Evolutionary conservation across 768 basidiomycete genomes (phyloP).

Genomic region (Tylopilus rubrobrunneus): DNA sequence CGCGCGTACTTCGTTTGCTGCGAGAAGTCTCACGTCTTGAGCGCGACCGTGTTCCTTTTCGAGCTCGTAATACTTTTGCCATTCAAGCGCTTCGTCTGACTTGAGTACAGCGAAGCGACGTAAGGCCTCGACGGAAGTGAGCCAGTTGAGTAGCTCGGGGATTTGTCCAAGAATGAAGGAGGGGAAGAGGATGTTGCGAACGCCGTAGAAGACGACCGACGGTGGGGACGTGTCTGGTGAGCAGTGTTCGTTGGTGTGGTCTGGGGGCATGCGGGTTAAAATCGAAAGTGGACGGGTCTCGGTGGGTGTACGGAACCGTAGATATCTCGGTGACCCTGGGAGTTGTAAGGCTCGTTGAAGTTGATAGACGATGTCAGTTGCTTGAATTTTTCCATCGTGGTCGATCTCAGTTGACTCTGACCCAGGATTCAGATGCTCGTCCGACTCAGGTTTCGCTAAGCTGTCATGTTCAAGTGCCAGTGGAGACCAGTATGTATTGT

Average conservation of each 20-base stretch:
- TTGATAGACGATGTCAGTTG: slow-evolving; percentile 14
- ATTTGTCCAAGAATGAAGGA: slow-evolving; percentile 30
- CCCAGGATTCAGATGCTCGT: background rate
- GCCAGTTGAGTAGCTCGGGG: slow-evolving; percentile 26
- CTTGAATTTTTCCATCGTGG: slow-evolving; percentile 3
- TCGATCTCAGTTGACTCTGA: background rate
- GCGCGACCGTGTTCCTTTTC: slow-evolving; percentile 1
- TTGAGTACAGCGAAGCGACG: slow-evolving; percentile 16
- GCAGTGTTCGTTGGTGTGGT: slow-evolving; percentile 2
- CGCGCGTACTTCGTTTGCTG: slow-evolving; percentile 11
- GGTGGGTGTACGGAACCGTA: slow-evolving; percentile 11
- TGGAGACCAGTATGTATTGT: too few relatives aligned
- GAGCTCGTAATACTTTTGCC: slow-evolving; percentile 23
- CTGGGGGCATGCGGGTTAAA: slow-evolving; percentile 6
- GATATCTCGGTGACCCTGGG: slow-evolving; percentile 8
- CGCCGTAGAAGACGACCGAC: slow-evolving; percentile 23
- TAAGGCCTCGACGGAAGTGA: slow-evolving; percentile 21
- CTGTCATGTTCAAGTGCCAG: too few relatives aligned
- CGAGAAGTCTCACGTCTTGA: slow-evolving; percentile 18
- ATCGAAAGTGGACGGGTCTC: background rate
- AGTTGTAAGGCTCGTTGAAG: slow-evolving; percentile 15
- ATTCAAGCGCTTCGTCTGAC: slow-evolving; percentile 20
- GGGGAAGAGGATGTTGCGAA: slow-evolving; percentile 28
- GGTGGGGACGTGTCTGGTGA: slow-evolving; percentile 7
- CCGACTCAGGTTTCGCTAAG: too few relatives aligned